Evolutionary conservation across 768 basidiomycete species (phyloP), one percentile per base, ranked within the genome.

Genomic region (Lactarius hengduanensis): DNA sequence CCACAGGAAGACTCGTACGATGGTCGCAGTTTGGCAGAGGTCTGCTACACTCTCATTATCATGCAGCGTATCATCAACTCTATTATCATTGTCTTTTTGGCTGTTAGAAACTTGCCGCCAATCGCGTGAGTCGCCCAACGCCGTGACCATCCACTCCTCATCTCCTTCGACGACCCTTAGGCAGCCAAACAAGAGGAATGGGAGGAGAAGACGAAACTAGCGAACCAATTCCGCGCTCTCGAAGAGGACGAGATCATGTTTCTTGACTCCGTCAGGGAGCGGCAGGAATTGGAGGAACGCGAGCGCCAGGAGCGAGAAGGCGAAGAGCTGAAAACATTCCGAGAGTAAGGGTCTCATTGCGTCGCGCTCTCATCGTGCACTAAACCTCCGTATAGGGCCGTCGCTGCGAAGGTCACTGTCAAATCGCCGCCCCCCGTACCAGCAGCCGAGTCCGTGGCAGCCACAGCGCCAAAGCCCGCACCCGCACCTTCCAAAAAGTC

Each of bases 161-260:
- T 36, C 30, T 11, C 55, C 22, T 32, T 32, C 26, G 26, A 38
- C n/a, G 28, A 50, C 38, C 26, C 69, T 68, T 72, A 92, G 91
- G 86, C 88, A 72, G 91, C 91, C 70, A 93, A 94, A 76, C 91
- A 94, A 77, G 92, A 94, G 76, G 91, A 94, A 85, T 94, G 91
- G 90, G 92, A 94, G 74, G 90, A 92, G 75, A 90, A 90, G 74
- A 91, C 86, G 67, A 93, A 92, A 75, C 84, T 94, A 77, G 82
- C 91, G 61, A 94, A 93, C 73, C 92, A 94, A 73, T 94, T 94
- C 72, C 89, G 92, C 63, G 90, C 92, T 4, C 79, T 94, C 43
- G 92, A 94, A 73, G 92, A 94, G 75, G 92, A 94, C 77, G 92
- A 94, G 73, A 89, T 94, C 69, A 86, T 90, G 81, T 94, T 94